Evolutionary conservation across 257 asterid genomes (phyloP).

Genomic region (Parsonsia alboflavescens): DNA sequence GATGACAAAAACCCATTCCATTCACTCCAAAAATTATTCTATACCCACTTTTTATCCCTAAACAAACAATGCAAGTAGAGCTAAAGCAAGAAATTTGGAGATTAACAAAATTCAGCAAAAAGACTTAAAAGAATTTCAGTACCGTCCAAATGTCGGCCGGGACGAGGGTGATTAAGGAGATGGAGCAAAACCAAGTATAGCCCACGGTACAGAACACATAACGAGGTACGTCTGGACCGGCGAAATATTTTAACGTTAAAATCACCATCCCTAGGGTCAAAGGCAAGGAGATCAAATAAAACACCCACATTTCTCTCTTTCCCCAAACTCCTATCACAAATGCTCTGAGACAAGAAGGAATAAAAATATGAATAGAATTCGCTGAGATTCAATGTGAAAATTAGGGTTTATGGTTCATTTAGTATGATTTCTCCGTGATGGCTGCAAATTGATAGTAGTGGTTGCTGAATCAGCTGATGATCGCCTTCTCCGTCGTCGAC

Average conservation of each 20-base stretch:
- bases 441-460: not conserved
- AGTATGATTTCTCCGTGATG: not conserved
- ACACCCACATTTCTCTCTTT: slow-evolving; percentile 72
- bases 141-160: slow-evolving; percentile 99
- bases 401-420: not conserved
- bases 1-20: not conserved
- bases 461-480: slow-evolving; percentile 8
- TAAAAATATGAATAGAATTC: not conserved
- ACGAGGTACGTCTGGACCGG: slow-evolving; percentile 92
- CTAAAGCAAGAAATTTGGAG: not conserved
- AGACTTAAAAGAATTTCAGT: slow-evolving; percentile 4
- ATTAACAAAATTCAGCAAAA: not conserved
- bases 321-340: not conserved
- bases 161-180: slow-evolving; percentile 91
- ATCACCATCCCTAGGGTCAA: slow-evolving; percentile 86
- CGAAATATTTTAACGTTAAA: slow-evolving; percentile 76
- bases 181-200: slow-evolving; percentile 97
- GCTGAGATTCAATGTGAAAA: not conserved
- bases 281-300: slow-evolving; percentile 95
- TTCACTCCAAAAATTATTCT: not conserved
- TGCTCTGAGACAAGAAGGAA: not conserved
- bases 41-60: not conserved
- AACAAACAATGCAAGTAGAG: not conserved
- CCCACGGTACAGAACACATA: slow-evolving; percentile 91
- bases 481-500: slow-evolving; percentile 14